phyloP scores from a whole-genome alignment of 805 yeast genomes.

The Candida pseudofarinosa region DNA sequence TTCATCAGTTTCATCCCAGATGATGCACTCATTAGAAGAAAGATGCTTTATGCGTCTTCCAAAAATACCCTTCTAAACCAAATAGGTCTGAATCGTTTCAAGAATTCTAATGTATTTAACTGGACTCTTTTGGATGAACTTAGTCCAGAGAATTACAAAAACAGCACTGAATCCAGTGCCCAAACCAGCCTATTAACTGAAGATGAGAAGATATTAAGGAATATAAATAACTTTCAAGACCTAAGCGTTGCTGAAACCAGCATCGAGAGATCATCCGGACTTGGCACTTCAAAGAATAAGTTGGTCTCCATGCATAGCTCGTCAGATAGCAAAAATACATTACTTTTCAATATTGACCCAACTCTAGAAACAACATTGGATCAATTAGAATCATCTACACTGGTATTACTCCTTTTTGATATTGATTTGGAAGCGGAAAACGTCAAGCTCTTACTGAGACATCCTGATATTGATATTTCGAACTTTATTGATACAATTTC shows the following conservation, averaged over 20 bases:
- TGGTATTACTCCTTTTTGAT: slow-evolving; percentile 43
- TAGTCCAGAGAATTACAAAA: slow-evolving; percentile 42
- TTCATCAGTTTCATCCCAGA: slow-evolving; percentile 89
- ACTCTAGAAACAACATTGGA: slow-evolving; percentile 24
- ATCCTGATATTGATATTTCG: slow-evolving; percentile 13
- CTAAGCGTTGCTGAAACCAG: slow-evolving; percentile 21
- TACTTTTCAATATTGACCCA: slow-evolving; percentile 23
- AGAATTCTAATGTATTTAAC: slow-evolving; percentile 36
- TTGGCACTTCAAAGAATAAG: slow-evolving; percentile 20
- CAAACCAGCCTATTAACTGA: slow-evolving; percentile 46
- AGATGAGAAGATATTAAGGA: slow-evolving; percentile 51
- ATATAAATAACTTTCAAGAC: slow-evolving; percentile 36
- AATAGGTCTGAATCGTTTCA: slow-evolving; percentile 59
- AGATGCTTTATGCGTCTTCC: slow-evolving; percentile 93
- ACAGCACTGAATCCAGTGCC: slow-evolving; percentile 7
- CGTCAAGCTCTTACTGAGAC: slow-evolving; percentile 19
- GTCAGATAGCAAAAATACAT: slow-evolving; percentile 8
- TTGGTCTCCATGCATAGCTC: slow-evolving; percentile 32
- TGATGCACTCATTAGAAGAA: slow-evolving; percentile 69
- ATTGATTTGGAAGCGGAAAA: slow-evolving; percentile 50
- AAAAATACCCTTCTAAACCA: slow-evolving; percentile 72
- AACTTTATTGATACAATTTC: slow-evolving; percentile 19
- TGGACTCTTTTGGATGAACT: slow-evolving; percentile 58
- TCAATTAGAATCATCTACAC: slow-evolving; percentile 9
- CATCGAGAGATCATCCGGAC: slow-evolving; percentile 4